These are phyloP conservation scores for Dothideomycetes sp. DNA, from an alignment of 2,329 filamentous ascomycete species.

Conservation along the genomic window DNA sequence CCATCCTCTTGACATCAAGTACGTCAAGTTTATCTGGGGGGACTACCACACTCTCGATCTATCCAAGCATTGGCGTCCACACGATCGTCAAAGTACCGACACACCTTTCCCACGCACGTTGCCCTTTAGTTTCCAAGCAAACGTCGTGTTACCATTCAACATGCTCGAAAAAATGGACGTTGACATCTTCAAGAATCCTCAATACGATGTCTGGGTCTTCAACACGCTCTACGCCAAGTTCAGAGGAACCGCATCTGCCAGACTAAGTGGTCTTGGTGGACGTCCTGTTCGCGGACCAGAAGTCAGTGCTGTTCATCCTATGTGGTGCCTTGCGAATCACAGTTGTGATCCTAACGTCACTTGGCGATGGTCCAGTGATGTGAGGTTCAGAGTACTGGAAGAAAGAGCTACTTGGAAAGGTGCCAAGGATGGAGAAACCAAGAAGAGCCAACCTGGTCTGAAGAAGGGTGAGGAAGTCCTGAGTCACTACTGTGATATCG, in stretches of 20 bases:
- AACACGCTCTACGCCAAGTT: slow-evolving; percentile 93
- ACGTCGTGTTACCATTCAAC: slow-evolving; percentile 65
- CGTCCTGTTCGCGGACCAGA: slow-evolving; percentile 70
- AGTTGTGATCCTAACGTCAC: slow-evolving; percentile 89
- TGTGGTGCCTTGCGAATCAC: slow-evolving; percentile 96
- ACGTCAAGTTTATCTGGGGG: slow-evolving; percentile 57
- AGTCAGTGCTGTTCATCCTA: slow-evolving; percentile 83
- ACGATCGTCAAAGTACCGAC: slow-evolving; percentile 6
- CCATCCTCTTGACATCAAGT: slow-evolving; percentile 51
- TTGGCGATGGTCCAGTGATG: slow-evolving; percentile 84
- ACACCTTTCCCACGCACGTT: slow-evolving; percentile 46
- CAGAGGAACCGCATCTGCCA: slow-evolving; percentile 80
- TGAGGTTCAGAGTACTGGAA: slow-evolving; percentile 58
- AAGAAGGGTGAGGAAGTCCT: slow-evolving; percentile 74
- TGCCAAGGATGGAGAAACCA: slow-evolving; percentile 21
- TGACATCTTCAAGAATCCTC: slow-evolving; percentile 54
- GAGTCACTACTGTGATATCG: slow-evolving; percentile 90
- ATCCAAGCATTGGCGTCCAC: slow-evolving; percentile 17
- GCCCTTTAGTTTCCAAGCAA: slow-evolving; percentile 69
- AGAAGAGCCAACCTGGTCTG: slow-evolving; percentile 48
- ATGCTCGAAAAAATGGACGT: slow-evolving; percentile 78
- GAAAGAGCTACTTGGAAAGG: slow-evolving; percentile 45
- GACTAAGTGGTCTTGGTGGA: slow-evolving; percentile 49
- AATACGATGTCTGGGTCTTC: slow-evolving; percentile 70
- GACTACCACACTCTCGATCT: slow-evolving; percentile 42